Evolutionary conservation across 345 rosid species (phyloP).

Genomic region (Hibiscus tridactylites): DNA sequence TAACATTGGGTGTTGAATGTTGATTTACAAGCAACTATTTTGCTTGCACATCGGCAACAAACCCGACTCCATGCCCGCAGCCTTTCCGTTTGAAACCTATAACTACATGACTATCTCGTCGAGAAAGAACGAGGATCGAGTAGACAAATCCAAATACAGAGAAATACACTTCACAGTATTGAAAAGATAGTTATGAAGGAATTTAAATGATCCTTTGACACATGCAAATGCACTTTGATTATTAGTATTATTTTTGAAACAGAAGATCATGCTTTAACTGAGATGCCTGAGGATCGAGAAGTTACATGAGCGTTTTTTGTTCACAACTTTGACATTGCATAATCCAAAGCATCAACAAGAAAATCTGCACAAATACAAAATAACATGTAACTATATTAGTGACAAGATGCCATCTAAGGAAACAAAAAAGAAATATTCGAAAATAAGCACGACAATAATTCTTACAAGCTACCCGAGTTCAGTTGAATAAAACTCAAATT

Average conservation of each 20-base stretch:
- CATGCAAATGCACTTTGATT: neutral
- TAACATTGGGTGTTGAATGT: too few relatives aligned
- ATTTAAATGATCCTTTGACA: neutral
- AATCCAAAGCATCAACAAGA: slow-evolving; percentile 76
- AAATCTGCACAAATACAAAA: slow-evolving; percentile 39
- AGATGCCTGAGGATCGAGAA: neutral
- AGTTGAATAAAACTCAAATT: neutral
- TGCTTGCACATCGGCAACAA: too few relatives aligned
- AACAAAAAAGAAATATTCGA: neutral
- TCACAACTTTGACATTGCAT: slow-evolving; percentile 58
- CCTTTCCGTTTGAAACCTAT: neutral
- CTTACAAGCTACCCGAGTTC: neutral
- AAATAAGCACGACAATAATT: neutral
- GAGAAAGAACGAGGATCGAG: neutral
- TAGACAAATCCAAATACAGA: neutral
- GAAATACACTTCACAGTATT: neutral
- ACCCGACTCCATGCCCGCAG: neutral
- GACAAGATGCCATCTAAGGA: neutral
- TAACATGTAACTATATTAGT: neutral
- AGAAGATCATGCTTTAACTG: neutral
- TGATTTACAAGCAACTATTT: too few relatives aligned
- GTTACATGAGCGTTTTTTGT: slow-evolving; percentile 4
- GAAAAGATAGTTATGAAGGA: neutral
- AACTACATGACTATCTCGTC: neutral
- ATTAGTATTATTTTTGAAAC: neutral